Conservation (phyloP, 2,329 filamentous ascomycete genomes). For the Fusarium scirpi region DNA sequence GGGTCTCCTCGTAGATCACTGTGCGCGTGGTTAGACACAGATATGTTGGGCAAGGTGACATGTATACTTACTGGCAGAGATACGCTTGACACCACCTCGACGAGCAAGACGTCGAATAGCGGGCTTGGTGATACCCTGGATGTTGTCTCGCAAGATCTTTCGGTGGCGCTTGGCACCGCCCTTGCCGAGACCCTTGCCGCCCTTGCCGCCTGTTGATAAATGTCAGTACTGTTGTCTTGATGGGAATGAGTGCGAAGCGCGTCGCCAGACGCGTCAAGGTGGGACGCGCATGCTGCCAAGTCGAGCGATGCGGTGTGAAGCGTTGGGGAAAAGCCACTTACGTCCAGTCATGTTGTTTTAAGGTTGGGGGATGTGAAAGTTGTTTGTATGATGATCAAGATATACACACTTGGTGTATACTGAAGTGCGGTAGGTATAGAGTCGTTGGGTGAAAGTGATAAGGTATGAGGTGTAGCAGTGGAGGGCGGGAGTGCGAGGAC, state of each 20-base stretch:
- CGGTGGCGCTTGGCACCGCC: slow-evolving; percentile 98
- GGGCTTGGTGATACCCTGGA: slow-evolving; percentile 99
- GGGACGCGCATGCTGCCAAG: background rate
- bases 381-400: slow-evolving; percentile 23
- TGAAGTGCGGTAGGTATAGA: slow-evolving; percentile 18
- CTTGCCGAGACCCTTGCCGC: slow-evolving; percentile 98
- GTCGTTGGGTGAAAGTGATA: slow-evolving; percentile 35
- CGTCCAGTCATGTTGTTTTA: slow-evolving; percentile 76
- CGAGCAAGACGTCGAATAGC: slow-evolving; percentile 98
- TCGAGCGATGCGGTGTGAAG: background rate
- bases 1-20: slow-evolving; percentile 84
- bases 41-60: rapidly evolving
- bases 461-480: slow-evolving; percentile 12
- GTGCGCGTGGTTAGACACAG: slow-evolving; percentile 72
- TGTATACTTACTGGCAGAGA: slow-evolving; percentile 82
- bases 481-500: slow-evolving; percentile 48
- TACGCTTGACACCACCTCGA: slow-evolving; percentile 99
- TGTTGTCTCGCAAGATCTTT: slow-evolving; percentile 99
- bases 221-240: slow-evolving; percentile 70
- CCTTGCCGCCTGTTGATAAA: slow-evolving; percentile 80
- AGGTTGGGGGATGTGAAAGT: slow-evolving; percentile 39
- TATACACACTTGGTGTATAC: slow-evolving; percentile 34
- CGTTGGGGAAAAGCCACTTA: slow-evolving; percentile 61
- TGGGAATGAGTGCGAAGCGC: slow-evolving; percentile 60
- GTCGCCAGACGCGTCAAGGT: background rate